Evolutionary conservation across 2,329 filamentous ascomycete species (phyloP).

Genomic region (Harringtonia aguacate): DNA sequence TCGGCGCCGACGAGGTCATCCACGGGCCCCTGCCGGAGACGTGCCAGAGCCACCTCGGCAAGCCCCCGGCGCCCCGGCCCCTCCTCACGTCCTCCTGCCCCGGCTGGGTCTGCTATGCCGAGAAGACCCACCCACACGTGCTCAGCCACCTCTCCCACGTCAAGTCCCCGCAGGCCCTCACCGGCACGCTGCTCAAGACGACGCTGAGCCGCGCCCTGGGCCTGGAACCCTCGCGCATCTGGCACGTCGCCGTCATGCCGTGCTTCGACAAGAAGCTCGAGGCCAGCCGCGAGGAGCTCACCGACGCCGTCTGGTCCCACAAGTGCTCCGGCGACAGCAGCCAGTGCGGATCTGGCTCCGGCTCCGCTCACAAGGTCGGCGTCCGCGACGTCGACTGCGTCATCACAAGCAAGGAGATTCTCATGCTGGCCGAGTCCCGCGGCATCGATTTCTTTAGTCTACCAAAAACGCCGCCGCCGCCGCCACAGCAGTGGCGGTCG

Average conservation of each 20-base stretch:
- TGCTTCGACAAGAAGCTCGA: conserved; percentile 99
- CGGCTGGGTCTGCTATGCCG: conserved; percentile 97
- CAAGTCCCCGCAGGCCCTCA: conserved; percentile 89
- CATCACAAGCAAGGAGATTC: conserved; percentile 88
- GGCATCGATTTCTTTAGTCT: conserved; percentile 66
- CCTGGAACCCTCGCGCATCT: conserved; percentile 70
- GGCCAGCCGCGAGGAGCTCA: conserved; percentile 86
- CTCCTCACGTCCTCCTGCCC: conserved; percentile 86
- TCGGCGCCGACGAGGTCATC: conserved; percentile 63
- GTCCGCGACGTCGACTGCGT: conserved; percentile 94
- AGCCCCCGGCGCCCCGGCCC: conserved; percentile 20
- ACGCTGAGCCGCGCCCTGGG: conserved; percentile 62
- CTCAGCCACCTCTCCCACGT: conserved; percentile 82
- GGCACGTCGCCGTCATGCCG: conserved; percentile 94
- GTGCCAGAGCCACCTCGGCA: conserved; percentile 10
- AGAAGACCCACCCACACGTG: conserved; percentile 93
- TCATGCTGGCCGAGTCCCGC: conserved; percentile 78
- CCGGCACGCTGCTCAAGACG: conserved; percentile 84
- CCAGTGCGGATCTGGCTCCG: no score
- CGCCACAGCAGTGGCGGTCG: conserved; percentile 14
- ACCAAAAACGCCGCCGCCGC: conserved; percentile 39
- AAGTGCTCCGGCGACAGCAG: conserved; percentile 28
- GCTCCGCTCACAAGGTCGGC: conserved; percentile 29
- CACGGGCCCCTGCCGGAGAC: conserved; percentile 19
- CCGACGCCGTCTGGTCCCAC: conserved; percentile 74